A percentile compares a stretch with the other conserved stretches of the same genome.
Conservation (phyloP, 2,329 filamentous ascomycete genomes). For the Onygenales sp. region DNA sequence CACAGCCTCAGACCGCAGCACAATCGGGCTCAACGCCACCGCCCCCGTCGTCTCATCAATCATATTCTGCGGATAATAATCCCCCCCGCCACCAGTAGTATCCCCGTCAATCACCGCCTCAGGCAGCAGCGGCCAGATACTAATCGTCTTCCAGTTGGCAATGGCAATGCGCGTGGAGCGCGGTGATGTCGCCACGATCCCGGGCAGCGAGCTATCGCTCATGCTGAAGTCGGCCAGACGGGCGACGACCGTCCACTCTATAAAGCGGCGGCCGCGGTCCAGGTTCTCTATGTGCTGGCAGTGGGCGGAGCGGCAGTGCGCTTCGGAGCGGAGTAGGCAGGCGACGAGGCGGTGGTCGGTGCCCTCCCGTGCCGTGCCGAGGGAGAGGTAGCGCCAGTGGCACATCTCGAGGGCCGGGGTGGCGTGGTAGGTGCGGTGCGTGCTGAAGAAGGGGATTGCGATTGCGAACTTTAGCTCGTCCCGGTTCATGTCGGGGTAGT, state of each 20-base stretch:
- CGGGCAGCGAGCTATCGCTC: conserved; percentile 27
- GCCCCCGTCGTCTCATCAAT: conserved; percentile 6
- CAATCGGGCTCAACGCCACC: conserved; percentile 24
- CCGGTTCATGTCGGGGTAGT: conserved; percentile 5
- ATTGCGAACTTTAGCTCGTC: conserved; percentile 26
- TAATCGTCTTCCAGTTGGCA: conserved; percentile 32
- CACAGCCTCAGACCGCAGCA: conserved; percentile 27
- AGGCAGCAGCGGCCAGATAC: conserved; percentile 32
- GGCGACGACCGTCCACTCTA: conserved; percentile 27
- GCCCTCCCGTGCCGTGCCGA: conserved; percentile 28
- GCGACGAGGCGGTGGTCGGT: conserved; percentile 21
- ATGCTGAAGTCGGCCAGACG: conserved; percentile 26
- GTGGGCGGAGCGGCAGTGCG: conserved; percentile 15
- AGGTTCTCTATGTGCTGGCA: conserved; percentile 29
- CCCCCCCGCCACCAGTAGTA: background rate
- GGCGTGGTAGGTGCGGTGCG: conserved; percentile 17
- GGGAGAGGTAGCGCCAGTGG: conserved; percentile 31
- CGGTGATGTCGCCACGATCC: conserved; percentile 27
- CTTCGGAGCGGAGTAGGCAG: conserved; percentile 28
- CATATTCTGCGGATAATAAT: conserved; percentile 23
- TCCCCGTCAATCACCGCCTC: conserved; percentile 25
- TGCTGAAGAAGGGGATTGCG: conserved; percentile 31
- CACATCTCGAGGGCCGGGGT: conserved; percentile 15
- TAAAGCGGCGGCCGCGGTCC: conserved; percentile 30
- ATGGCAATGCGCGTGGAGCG: conserved; percentile 31